A percentile compares a stretch with the other conserved stretches of the same genome.
Evolutionary conservation across 2,329 filamentous ascomycete genomes (phyloP).

Genomic region (Ceratocystiopsis minuta): DNA sequence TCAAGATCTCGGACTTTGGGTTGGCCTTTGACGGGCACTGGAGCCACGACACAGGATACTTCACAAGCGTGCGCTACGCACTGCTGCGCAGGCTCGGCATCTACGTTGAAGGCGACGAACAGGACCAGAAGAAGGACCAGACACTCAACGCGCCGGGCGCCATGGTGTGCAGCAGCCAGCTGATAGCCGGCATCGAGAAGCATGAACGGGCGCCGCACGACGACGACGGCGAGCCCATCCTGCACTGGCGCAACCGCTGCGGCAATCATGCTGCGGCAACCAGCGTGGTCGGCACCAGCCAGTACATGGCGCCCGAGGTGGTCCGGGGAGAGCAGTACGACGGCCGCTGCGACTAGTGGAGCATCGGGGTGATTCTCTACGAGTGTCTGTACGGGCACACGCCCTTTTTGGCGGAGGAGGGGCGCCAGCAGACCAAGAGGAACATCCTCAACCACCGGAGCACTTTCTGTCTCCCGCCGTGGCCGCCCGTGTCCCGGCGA

Average conservation of each 20-base stretch:
- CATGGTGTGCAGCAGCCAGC: slow-evolving; percentile 19
- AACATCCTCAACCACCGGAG: slow-evolving; percentile 62
- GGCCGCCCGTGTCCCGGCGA: slow-evolving; percentile 44
- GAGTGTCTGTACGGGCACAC: slow-evolving; percentile 89
- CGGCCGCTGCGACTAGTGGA: slow-evolving; percentile 93
- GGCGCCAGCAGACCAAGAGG: slow-evolving; percentile 62
- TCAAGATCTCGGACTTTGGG: slow-evolving; percentile 94
- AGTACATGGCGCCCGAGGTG: slow-evolving; percentile 97
- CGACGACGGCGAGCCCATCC: slow-evolving; percentile 28
- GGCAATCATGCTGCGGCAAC: slow-evolving; percentile 57
- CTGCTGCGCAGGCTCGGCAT: slow-evolving; percentile 63
- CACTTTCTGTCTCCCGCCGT: slow-evolving; percentile 52
- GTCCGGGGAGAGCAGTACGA: slow-evolving; percentile 70
- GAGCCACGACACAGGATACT: slow-evolving; percentile 79
- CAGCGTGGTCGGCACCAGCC: slow-evolving; percentile 85
- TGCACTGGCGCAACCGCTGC: slow-evolving; percentile 52
- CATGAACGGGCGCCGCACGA: slow-evolving; percentile 17
- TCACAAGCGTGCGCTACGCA: slow-evolving; percentile 63
- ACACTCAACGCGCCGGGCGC: not conserved
- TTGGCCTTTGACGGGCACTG: slow-evolving; percentile 91
- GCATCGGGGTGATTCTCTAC: slow-evolving; percentile 81
- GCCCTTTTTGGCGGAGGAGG: slow-evolving; percentile 68
- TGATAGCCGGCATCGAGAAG: slow-evolving; percentile 20
- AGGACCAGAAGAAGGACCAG: slow-evolving; percentile 33
- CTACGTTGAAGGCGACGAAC: slow-evolving; percentile 51